Evolutionary conservation across 768 basidiomycete species (phyloP), one percentile per base, ranked within the genome.

Genomic region (Dacryopinax spathularia): DNA sequence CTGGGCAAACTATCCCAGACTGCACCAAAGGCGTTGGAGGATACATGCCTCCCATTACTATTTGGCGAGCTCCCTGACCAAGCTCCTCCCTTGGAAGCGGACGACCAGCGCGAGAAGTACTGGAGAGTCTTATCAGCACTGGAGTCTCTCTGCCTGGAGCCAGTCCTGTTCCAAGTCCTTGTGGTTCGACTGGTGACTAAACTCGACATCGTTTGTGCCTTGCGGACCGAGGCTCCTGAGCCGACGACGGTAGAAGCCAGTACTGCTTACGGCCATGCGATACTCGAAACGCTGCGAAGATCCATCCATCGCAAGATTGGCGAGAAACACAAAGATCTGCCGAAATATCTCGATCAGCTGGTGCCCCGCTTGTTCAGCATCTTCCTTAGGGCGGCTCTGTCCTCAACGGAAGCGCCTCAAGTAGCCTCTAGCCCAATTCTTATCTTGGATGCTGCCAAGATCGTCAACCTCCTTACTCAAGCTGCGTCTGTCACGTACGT

Each of bases 191-290:
- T 96, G 25, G 81, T 79, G 1, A 82, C 86, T 2, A 90, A 91
- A 72, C 77, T 98, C 33, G 87, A 90, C 60, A 56, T 67, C 4
- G 61, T 78, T 7, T 69, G 66, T 34, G 66, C 63, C 12, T 72
- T 65, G 2, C 71, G 71, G 4, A 82, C 84, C 34, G 60, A 64
- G 27, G n/a, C 29, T 13, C 29, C 48, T 18, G 25, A 15, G 2
- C 3, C 22, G 13, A 31, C 13, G 9, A 22, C 59, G n/a, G 35
- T 68, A 1, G 88, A 93, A 71, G 80, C 84, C 13, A 75, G 73
- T n/a, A 84, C 89, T 0, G 88, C 91, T 12, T 98, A 95, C 71
- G 85, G 84, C 1, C 90, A 92, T 74, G 84, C 92, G 33, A 79
- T 98, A 33, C 79, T 98, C 60, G 77, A 80, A 60, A 83, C 87